Base-by-base conservation (phyloP, 2,329 filamentous ascomycete species). In the Paecilomyces variotii region DNA sequence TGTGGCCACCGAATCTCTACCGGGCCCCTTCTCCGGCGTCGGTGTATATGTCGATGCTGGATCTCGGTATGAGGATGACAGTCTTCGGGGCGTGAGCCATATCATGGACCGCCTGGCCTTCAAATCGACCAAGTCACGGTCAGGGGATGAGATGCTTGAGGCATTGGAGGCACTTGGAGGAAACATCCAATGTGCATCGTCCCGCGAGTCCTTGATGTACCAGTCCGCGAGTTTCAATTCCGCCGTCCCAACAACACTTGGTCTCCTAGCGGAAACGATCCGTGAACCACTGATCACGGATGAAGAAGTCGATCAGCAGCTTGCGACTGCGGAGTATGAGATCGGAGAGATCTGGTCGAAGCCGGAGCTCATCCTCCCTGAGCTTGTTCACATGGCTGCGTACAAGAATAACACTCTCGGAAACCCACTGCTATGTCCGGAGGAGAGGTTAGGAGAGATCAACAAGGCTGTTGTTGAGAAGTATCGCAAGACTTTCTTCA, bases 261-360 rank as follows among this genome's bases (percentile, higher is more conserved):
- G 82, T 30, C 78, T 99, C 19, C 84, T 99, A 49, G 93, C 94
- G 60, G 94, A 99, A 74, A 97, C 94, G 32, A 95, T 99, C 62
- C 88, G 91, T 59, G 84, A 95, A 64, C 91, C 94, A 4, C 75
- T 82, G 57, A 88, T 97, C 64, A 95, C 90, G 7, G 88, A 95
- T 27, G 85, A 90, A 24, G 94, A 99, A 75, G 89, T 99, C 0
- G 77, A 82, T 24, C 86, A 91, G 72, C 94, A 99, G 77, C 80
- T 99, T 25, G 86, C 89, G 71, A 97, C 93, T 5, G 94, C 93
- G 7, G 86, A 92, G 56, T 99, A 97, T 72, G 94, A 99, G 77
- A 94, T 99, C 72, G 86, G 86, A 26, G 94, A 97, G 79, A 97
- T 99, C 58, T 99, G 94, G 94, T 88, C 88, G 67, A 97, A 96